A percentile compares a stretch with the other conserved stretches of the same genome.
These are phyloP conservation scores for Leccinum aurantiacum DNA, from an alignment of 768 basidiomycete genomes.

Conservation along the genomic window DNA sequence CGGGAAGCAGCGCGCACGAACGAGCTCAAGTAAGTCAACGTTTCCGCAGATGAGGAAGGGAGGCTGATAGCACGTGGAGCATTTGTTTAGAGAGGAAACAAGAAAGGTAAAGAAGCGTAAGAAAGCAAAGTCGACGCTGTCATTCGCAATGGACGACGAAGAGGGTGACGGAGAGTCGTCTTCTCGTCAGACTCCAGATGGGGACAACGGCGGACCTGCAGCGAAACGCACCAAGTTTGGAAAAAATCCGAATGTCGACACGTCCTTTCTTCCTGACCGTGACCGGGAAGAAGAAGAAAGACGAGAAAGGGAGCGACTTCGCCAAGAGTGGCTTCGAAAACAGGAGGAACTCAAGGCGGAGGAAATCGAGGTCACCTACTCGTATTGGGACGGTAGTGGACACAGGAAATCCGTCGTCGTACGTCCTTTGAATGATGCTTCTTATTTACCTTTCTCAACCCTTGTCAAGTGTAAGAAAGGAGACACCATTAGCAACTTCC, in stretches of 20 bases:
- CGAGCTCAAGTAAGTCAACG: constrained; percentile 78
- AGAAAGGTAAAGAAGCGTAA: constrained; percentile 91
- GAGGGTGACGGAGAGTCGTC: constrained; percentile 47
- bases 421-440: constrained; percentile 32
- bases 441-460: neutral
- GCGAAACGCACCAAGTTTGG: constrained; percentile 76
- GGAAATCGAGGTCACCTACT: constrained; percentile 89
- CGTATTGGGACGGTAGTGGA: constrained; percentile 98
- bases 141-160: constrained; percentile 87
- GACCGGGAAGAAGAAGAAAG: constrained; percentile 94
- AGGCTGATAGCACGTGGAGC: constrained; percentile 78
- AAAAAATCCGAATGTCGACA: constrained; percentile 97
- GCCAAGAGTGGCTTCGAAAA: constrained; percentile 82
- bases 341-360: constrained; percentile 70
- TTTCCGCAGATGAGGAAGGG: constrained; percentile 31
- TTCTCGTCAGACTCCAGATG: constrained; percentile 39
- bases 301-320: constrained; percentile 80
- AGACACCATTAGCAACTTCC: constrained; percentile 79
- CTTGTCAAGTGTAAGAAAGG: constrained; percentile 89
- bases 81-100: constrained; percentile 82
- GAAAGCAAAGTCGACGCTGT: constrained; percentile 86
- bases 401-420: constrained; percentile 91
- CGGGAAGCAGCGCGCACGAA: constrained; percentile 83
- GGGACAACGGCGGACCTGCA: constrained; percentile 44
- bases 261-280: constrained; percentile 97